Conservation (phyloP, 148 eudicot species). For the Pharnaceum exiguum region DNA sequence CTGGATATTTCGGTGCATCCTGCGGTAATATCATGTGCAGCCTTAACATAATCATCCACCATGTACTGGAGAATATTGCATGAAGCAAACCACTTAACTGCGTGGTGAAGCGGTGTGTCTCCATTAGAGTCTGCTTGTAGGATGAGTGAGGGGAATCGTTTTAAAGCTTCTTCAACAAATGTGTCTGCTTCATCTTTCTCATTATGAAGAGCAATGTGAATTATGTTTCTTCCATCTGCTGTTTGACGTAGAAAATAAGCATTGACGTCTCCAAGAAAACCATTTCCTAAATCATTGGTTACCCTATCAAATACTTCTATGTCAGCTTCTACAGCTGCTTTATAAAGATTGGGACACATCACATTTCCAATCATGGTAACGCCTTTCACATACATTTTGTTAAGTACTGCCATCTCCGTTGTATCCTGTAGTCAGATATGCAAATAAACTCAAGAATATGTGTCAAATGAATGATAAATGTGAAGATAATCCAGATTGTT, state of each 20-base stretch:
- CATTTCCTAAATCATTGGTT: background rate
- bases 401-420: background rate
- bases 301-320: background rate
- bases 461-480: background rate
- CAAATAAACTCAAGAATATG: background rate
- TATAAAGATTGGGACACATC: constrained; percentile 4
- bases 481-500: too few relatives aligned
- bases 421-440: background rate
- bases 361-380: background rate
- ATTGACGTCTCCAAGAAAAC: background rate
- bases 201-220: constrained; percentile 10
- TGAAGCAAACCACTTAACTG: constrained; percentile 9
- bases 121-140: constrained; percentile 5
- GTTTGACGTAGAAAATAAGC: constrained; percentile 2
- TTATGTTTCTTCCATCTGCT: constrained; percentile 11
- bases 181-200: background rate
- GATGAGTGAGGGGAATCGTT: constrained; percentile 10
- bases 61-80: background rate
- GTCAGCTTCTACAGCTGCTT: background rate
- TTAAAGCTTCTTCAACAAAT: background rate
- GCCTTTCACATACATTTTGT: constrained; percentile 3
- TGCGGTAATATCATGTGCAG: too few relatives aligned
- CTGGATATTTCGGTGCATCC: too few relatives aligned
- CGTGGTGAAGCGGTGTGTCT: constrained; percentile 18
- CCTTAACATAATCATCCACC: background rate